These are phyloP conservation scores for Fusarium succisae DNA, from an alignment of 2,329 filamentous ascomycete species.

Conservation along the genomic window DNA sequence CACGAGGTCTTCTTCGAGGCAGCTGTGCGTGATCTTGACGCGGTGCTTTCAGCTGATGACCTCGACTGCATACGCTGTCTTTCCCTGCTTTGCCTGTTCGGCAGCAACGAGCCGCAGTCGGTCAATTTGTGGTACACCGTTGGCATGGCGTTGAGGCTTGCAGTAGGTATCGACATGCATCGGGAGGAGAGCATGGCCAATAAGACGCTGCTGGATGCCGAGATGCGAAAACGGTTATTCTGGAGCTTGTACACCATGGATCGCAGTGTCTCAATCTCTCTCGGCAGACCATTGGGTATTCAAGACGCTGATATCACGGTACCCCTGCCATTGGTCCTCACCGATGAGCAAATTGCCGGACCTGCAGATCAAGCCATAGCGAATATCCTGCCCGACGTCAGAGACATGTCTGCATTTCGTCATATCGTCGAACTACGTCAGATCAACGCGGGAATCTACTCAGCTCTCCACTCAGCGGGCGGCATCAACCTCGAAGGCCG, in stretches of 20 bases:
- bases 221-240: conserved; percentile 36
- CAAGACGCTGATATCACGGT: conserved; percentile 38
- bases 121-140: conserved; percentile 39
- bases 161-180: conserved; percentile 36
- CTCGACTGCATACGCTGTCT: conserved; percentile 34
- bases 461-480: conserved; percentile 33
- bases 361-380: conserved; percentile 22
- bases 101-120: conserved; percentile 38
- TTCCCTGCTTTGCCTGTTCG: conserved; percentile 32
- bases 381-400: conserved; percentile 26
- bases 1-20: conserved; percentile 35
- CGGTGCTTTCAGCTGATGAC: conserved; percentile 29
- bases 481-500: conserved; percentile 22
- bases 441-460: conserved; percentile 35
- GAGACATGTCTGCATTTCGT: conserved; percentile 36
- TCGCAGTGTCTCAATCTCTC: conserved; percentile 33
- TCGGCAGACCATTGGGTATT: conserved; percentile 29
- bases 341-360: conserved; percentile 26
- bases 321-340: conserved; percentile 22
- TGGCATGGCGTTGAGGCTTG: conserved; percentile 34
- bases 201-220: conserved; percentile 26
- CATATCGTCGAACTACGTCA: conserved; percentile 33
- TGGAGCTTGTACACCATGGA: conserved; percentile 40
- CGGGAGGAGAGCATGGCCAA: conserved; percentile 24
- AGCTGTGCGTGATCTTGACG: conserved; percentile 24